Conservation (phyloP, 2,329 filamentous ascomycete species). For the Emericellopsis atlantica region DNA sequence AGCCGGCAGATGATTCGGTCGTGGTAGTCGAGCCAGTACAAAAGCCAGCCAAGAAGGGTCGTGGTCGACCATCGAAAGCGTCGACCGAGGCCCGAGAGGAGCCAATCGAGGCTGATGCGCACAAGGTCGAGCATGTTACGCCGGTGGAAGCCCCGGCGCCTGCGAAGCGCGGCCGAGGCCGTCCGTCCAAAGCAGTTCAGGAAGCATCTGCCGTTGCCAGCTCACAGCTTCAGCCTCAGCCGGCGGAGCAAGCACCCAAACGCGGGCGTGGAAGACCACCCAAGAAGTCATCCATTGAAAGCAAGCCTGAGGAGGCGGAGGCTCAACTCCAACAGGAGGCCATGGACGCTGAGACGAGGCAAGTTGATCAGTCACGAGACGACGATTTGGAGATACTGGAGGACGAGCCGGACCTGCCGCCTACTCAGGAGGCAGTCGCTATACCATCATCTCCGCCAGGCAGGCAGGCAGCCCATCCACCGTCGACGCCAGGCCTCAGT, state of each 20-base stretch:
- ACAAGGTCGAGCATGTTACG: not conserved
- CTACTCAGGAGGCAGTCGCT: not conserved
- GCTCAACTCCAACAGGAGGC: conserved; percentile 3
- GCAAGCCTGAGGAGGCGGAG: conserved; percentile 4
- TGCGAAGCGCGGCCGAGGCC: not conserved
- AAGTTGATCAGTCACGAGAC: not conserved
- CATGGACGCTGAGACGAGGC: conserved; percentile 1
- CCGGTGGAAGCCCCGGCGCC: not conserved
- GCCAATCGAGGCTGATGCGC: not conserved
- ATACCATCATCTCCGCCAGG: not conserved
- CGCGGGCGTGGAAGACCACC: conserved; percentile 16
- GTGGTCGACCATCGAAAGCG: not conserved
- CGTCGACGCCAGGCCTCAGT: conserved; percentile 2
- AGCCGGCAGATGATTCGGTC: not conserved
- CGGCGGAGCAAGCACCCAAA: conserved; percentile 11
- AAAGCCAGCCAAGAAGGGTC: not conserved
- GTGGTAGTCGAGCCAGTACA: not conserved
- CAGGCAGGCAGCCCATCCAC: not conserved
- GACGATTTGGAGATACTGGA: conserved; percentile 1
- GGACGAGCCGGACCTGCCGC: not conserved
- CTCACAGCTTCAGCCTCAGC: conserved; percentile 1
- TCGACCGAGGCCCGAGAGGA: not conserved
- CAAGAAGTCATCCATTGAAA: conserved; percentile 16
- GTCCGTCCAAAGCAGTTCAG: conserved; percentile 1
- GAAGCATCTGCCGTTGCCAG: not conserved